Base-by-base conservation (phyloP, 192 early-diverging fungal genomes). In the Linnemannia elongata region DNA sequence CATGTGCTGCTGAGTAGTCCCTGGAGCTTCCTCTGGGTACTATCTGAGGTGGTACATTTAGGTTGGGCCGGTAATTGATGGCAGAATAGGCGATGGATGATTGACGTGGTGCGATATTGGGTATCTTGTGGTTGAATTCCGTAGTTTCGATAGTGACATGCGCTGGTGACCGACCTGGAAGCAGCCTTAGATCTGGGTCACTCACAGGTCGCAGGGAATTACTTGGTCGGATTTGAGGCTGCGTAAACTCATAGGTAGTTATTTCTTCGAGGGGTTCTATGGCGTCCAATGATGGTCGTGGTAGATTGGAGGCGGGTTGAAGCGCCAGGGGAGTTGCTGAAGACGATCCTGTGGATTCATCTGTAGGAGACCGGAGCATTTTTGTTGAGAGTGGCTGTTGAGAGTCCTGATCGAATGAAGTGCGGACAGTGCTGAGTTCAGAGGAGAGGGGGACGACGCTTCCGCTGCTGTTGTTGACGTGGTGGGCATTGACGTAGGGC, bases 81-180 rank as follows among this genome's bases (percentile, higher is more conserved):
- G 39, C 79, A 52, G 79, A 78, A 36, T 87, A 87, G 49, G 85
- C 85, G 36, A 87, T 87, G 6, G 85, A 87, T 8, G 85, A 87
- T 75, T 81, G 79, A 24, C 85, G 69, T 9, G 85, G 85, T 13
- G 57, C 76, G 30, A 87, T 87, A 45, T 76, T 81, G 70, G 76
- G 85, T 74, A 71, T 75, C 72, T 87, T 87, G n/a, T 73, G 85
- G 38, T 22, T 78, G 45, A 75, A 75, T 49, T 87, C 85, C 38
- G 85, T 74, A 9, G 85, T 78, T 39, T 87, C 85, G 54, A 75
- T 81, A 18, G 72, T 57, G 44, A 78, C 79, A 66, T 87, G 85
- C 3, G 79, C 72, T 15, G 85, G 85, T 30, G 57, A 17, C 41
- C 85, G 75, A 2, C 60, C 75, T 9, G 79, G 76, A 8, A 75